phyloP scores from a whole-genome alignment of 192 early-diverging fungal species.

The Gryganskiella cystojenkinii region DNA sequence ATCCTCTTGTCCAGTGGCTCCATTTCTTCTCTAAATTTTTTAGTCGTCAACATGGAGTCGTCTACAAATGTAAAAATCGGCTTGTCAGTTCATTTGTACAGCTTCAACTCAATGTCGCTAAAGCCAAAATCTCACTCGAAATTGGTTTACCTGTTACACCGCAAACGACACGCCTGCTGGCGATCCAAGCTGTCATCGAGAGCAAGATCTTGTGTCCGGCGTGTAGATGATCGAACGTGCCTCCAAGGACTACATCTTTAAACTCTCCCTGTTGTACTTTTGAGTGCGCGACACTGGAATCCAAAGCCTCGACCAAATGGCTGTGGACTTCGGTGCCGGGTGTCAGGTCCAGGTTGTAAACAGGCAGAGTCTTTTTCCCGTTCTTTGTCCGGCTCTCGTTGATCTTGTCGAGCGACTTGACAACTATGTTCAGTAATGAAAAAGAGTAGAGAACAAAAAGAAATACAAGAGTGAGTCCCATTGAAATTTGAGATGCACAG shows the following conservation, averaged over 20 bases:
- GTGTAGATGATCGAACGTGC: constrained; percentile 98
- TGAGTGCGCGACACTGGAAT: constrained; percentile 15
- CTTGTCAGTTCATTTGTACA: background rate
- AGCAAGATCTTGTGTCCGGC: constrained; percentile 95
- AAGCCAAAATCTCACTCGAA: background rate
- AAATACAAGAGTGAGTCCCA: background rate
- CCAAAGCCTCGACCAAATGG: constrained; percentile 19
- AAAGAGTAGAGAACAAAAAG: no score
- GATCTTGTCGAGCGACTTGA: constrained; percentile 3
- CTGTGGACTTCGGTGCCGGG: constrained; percentile 7
- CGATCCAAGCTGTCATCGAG: constrained; percentile 79
- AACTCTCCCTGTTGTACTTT: constrained; percentile 37
- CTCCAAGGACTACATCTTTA: constrained; percentile 80
- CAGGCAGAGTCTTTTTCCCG: background rate
- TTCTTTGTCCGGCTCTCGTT: constrained; percentile 13
- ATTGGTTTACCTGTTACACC: constrained; percentile 75
- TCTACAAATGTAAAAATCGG: constrained; percentile 32
- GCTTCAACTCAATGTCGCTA: background rate
- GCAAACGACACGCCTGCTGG: constrained; percentile 70
- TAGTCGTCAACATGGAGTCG: constrained; percentile 73
- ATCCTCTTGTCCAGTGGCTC: constrained; percentile 74
- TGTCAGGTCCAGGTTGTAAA: constrained; percentile 18
- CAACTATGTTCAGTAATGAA: no score
- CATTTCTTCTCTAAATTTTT: constrained; percentile 75
- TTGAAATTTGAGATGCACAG: no score